A percentile compares a stretch with the other conserved stretches of the same genome.
Conservation (phyloP, 495 filamentous ascomycete species). For the Aspergillus panamensis region DNA sequence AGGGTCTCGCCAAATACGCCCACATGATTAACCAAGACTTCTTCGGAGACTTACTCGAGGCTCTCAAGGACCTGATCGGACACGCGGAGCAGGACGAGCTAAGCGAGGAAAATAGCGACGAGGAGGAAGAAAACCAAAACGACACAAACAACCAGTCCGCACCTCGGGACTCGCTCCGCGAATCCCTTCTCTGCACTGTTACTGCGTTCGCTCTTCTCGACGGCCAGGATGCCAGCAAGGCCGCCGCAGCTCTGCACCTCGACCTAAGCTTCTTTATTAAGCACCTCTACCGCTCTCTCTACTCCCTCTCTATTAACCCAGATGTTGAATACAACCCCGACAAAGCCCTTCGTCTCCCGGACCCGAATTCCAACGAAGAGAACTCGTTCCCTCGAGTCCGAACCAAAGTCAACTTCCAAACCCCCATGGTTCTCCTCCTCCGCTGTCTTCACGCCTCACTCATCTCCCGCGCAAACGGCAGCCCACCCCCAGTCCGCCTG, state of each 20-base stretch:
- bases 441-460: conserved; percentile 77
- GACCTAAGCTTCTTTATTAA: conserved; percentile 93
- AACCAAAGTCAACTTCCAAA: conserved; percentile 87
- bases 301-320: conserved; percentile 70
- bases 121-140: conserved; percentile 45
- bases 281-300: conserved; percentile 81
- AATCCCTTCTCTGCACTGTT: conserved; percentile 88
- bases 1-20: conserved; percentile 87
- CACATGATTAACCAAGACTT: conserved; percentile 98
- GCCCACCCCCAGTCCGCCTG: conserved; percentile 72
- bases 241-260: conserved; percentile 67
- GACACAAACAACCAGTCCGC: conserved; percentile 20
- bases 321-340: conserved; percentile 78
- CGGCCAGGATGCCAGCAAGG: conserved; percentile 72
- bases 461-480: conserved; percentile 43
- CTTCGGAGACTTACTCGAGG: conserved; percentile 93
- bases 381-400: conserved; percentile 18
- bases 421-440: conserved; percentile 84
- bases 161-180: conserved; percentile 67
- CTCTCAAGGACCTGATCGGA: conserved; percentile 82
- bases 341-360: conserved; percentile 74
- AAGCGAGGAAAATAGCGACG: conserved; percentile 40
- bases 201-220: conserved; percentile 92
- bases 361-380: conserved; percentile 54
- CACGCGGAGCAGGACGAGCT: conserved; percentile 55